phyloP scores from a whole-genome alignment of 768 basidiomycete genomes.

The Mycena amicta region DNA sequence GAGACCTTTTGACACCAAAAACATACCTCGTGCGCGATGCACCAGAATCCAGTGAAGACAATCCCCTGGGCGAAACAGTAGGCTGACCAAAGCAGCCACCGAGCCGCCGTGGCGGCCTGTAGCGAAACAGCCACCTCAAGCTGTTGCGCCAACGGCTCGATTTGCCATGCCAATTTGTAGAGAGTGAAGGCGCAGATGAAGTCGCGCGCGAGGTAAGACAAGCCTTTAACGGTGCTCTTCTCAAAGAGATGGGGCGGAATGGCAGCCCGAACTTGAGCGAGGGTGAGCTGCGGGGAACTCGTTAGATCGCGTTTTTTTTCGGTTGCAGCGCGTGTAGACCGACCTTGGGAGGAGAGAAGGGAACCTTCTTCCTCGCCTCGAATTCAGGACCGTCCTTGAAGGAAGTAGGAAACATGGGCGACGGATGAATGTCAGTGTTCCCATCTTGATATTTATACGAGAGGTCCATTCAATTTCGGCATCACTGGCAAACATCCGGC shows the following conservation, averaged over 20 bases:
- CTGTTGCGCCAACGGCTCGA: slow-evolving; percentile 26
- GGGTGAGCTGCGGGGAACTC: slow-evolving; percentile 5
- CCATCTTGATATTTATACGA: slow-evolving; percentile 10
- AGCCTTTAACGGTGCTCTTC: slow-evolving; percentile 44
- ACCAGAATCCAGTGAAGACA: slow-evolving; percentile 46
- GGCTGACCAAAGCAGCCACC: slow-evolving; percentile 1
- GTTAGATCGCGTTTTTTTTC: not conserved
- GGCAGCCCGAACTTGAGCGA: slow-evolving; percentile 43
- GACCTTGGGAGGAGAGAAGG: slow-evolving; percentile 45
- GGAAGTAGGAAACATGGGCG: slow-evolving; percentile 14
- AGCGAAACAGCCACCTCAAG: slow-evolving; percentile 6
- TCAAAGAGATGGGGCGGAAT: slow-evolving; percentile 52
- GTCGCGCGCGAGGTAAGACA: slow-evolving; percentile 47
- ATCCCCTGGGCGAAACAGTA: slow-evolving; percentile 50
- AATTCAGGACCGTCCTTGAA: slow-evolving; percentile 55
- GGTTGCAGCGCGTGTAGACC: slow-evolving; percentile 33
- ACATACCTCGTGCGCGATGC: slow-evolving; percentile 40
- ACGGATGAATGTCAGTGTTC: not conserved
- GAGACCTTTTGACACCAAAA: not conserved
- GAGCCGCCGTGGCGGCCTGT: slow-evolving; percentile 35
- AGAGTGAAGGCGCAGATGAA: slow-evolving; percentile 40
- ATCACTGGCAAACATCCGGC: not conserved
- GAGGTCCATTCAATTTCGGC: not conserved
- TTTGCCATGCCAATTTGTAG: slow-evolving; percentile 41
- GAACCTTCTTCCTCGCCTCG: slow-evolving; percentile 35